Evolutionary conservation across 2,329 filamentous ascomycete genomes (phyloP).

Genomic region (Trichoderma aggressivum): DNA sequence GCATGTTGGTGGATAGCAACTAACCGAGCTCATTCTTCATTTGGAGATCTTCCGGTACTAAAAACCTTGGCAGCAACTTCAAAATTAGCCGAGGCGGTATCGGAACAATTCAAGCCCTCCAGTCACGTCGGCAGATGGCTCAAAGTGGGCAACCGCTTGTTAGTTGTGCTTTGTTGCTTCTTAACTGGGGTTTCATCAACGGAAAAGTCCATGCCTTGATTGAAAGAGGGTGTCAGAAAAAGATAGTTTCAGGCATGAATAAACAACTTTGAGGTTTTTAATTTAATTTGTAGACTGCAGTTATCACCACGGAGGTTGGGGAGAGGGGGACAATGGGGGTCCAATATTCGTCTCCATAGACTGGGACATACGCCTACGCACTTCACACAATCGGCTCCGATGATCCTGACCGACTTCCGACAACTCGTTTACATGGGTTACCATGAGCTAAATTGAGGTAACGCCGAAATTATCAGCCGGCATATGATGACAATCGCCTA

Average conservation of each 20-base stretch:
- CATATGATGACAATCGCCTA: not conserved
- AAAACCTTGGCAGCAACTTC: not conserved
- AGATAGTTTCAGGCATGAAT: not conserved
- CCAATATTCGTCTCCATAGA: too few species aligned
- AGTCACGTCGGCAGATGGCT: not conserved
- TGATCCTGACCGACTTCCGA: not conserved
- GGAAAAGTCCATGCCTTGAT: not conserved
- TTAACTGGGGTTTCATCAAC: not conserved
- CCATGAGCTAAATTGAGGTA: not conserved
- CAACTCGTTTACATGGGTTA: not conserved
- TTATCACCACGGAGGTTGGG: not conserved
- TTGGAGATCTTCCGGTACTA: not conserved
- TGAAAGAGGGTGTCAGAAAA: not conserved
- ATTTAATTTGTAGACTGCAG: not conserved
- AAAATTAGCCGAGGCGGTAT: not conserved
- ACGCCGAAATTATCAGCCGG: not conserved
- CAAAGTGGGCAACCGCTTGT: not conserved
- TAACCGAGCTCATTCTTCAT: not conserved
- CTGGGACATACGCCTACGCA: not conserved
- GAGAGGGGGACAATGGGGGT: not conserved
- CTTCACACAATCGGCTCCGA: not conserved
- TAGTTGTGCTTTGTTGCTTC: not conserved
- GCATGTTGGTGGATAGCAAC: not conserved
- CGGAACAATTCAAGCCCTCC: not conserved
- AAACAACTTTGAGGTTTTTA: not conserved